Base-by-base conservation (phyloP, 164 flowering plant genomes). In the Annona cherimola region DNA sequence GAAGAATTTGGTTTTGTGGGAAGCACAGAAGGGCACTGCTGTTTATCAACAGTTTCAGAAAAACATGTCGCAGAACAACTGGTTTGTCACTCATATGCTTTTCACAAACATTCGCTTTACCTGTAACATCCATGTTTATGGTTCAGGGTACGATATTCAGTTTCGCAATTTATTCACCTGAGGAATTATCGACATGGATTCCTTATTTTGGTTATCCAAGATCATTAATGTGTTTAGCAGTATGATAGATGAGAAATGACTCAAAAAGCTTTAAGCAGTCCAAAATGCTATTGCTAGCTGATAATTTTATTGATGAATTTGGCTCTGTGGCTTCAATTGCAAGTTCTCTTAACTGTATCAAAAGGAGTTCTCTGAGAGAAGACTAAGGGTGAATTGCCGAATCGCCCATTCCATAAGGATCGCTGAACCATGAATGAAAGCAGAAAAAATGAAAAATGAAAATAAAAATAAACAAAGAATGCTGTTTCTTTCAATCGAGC, bases 1-100 rank as follows among this genome's bases (percentile, higher is more conserved):
- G 4, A 91, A 92, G 86, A 96, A 93, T 82, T 85, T 93, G 18
- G 78, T 76, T 14, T 73, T 96, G 68, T 89, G 96, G 98, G 84
- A 84, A 45, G 76, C 67, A 1, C 90, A 82, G 43, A 81, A 82
- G 20, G 96, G 93, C 35, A 82, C 75, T 74, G 74, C 88, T 66
- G 90, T 86, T 70, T 90, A 90, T 82, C 83, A 82, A 7, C 84
- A 79, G 14, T 89, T 84, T 67, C 98, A 93, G 83, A 96, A 93
- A 84, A 86, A 84, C 79, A 88, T 90, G 87, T 85, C 95, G 4
- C 90, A 87, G 76, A 73, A 89, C 57, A 90, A 90, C 44, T 95
- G 99, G 98, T 94, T 84, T 50, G 71, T 69, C 9, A 5, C 67
- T 69, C 9, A 5, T 44, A 64, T 0, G 20, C 70, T 41, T 72